These are phyloP conservation scores for Paspalum notatum DNA, from an alignment of 176 grass and related monocot genomes.

Conservation along the genomic window DNA sequence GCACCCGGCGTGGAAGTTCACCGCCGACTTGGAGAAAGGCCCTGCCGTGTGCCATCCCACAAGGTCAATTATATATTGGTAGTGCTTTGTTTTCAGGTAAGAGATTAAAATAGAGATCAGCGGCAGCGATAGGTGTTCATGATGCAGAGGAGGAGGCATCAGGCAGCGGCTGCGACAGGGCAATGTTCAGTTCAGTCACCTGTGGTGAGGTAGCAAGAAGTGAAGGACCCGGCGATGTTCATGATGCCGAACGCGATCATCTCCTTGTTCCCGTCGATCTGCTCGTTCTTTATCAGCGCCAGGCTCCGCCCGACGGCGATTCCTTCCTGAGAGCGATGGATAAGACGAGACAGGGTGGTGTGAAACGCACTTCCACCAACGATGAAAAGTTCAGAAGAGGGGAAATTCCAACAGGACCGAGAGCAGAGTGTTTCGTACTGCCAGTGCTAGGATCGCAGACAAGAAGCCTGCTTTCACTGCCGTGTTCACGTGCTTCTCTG, in stretches of 20 bases:
- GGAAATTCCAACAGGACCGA: neutral
- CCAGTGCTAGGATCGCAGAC: constrained; percentile 78
- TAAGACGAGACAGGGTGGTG: neutral
- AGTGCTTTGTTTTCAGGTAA: neutral
- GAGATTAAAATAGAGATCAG: neutral
- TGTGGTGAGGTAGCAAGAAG: constrained; percentile 96
- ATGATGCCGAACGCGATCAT: constrained; percentile 96
- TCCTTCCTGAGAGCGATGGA: constrained; percentile 65
- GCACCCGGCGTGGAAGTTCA: constrained; percentile 95
- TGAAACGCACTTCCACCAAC: neutral
- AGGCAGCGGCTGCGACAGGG: neutral
- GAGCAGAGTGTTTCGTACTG: constrained; percentile 53
- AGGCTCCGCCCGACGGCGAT: constrained; percentile 92
- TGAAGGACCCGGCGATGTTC: constrained; percentile 94
- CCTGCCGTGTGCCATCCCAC: constrained; percentile 36
- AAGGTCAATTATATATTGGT: neutral
- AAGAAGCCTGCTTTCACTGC: constrained; percentile 73
- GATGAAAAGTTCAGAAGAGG: neutral
- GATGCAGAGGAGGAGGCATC: neutral
- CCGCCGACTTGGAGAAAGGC: constrained; percentile 95
- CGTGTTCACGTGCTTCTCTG: constrained; percentile 38
- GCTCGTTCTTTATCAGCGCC: constrained; percentile 89
- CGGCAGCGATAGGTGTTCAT: neutral
- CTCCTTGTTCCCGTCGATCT: constrained; percentile 98
- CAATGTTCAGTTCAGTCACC: constrained; percentile 19